Base-by-base conservation (phyloP, 2,329 filamentous ascomycete species). In the Epichloe gansuensis region DNA sequence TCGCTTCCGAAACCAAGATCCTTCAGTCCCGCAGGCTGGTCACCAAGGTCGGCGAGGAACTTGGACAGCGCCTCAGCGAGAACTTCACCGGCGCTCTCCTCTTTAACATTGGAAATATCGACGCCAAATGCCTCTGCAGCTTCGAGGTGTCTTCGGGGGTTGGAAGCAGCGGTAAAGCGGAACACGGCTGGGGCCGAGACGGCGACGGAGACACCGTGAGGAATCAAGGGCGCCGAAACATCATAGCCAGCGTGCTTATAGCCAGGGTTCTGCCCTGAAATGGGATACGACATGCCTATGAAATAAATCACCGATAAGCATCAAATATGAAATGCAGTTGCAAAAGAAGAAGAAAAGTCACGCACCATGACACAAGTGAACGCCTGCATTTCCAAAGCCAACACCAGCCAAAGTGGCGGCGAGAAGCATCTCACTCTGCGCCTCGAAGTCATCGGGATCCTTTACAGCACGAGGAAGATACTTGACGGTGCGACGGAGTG, bases 311-410 rank as follows among this genome's bases (percentile, higher is more conserved):
- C 9, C 9, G 3, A 51, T 47, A 17, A 47, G 35, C 49, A 27
- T 51, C 11, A 39, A 11, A 27, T 8, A 38, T 17, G 36, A 27
- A 31, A 35, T 25, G 36, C 31, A 1, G 31, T 31, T 3, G 15
- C 13, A 39, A 38, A 38, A 25, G 21, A 11, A 5, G 34, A 23
- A 12, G 36, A 5, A 31, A 42, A 11, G 31, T 35, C 25, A 65
- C 75, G 50, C 64, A 77, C 77, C 78, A 57, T 82, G 78, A 57
- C 78, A 82, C 44, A 82, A 74, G 71, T 98, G 93, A 2, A 98
- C 93, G 48, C 94, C 93, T 1, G 94, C 94, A 62, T 98, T 98
- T 21, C 94, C 93, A 66, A 98, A 98, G 0, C 93, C 93, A 3
- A 98, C 89, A 45, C 93, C 93, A 0, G 94, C 93, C 2, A 98